Conservation (phyloP, 2,329 filamentous ascomycete genomes). For the Neofusicoccum parvum region DNA sequence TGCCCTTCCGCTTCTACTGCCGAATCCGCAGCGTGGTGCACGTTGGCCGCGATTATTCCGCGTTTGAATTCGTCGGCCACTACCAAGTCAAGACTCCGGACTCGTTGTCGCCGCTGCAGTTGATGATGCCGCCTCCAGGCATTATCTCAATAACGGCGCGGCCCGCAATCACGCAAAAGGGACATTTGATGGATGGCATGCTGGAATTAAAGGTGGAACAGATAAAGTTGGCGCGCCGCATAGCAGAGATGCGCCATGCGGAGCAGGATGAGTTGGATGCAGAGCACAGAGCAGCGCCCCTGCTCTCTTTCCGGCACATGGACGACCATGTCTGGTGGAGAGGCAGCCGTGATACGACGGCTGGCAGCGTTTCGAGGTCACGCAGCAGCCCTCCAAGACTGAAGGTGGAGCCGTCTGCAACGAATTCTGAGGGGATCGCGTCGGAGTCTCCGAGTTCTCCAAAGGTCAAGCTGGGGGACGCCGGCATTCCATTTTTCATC, state of each 20-base stretch:
- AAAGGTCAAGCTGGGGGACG: neutral
- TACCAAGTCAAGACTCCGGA: slow-evolving; percentile 1
- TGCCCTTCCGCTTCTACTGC: slow-evolving; percentile 13
- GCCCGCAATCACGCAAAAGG: neutral
- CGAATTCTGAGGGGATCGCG: neutral
- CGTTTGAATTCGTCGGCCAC: slow-evolving; percentile 6
- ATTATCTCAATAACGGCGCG: slow-evolving; percentile 9
- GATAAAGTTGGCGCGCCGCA: neutral
- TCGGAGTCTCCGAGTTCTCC: neutral
- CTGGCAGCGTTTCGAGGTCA: neutral
- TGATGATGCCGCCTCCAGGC: slow-evolving; percentile 12
- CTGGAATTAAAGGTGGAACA: slow-evolving; percentile 6
- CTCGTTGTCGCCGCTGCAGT: neutral
- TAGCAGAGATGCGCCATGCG: neutral
- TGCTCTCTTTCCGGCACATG: too few species aligned
- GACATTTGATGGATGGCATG: neutral
- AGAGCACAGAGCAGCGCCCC: too few species aligned
- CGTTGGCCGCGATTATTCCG: neutral
- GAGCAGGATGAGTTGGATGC: neutral
- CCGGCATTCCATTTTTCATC: neutral
- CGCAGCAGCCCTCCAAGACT: neutral
- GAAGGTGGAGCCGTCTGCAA: neutral
- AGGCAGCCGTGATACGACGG: too few species aligned
- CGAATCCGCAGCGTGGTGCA: slow-evolving; percentile 14
- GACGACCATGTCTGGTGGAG: too few species aligned